Conservation (phyloP, 441 rosid species). For the Gossypium trilobum region DNA sequence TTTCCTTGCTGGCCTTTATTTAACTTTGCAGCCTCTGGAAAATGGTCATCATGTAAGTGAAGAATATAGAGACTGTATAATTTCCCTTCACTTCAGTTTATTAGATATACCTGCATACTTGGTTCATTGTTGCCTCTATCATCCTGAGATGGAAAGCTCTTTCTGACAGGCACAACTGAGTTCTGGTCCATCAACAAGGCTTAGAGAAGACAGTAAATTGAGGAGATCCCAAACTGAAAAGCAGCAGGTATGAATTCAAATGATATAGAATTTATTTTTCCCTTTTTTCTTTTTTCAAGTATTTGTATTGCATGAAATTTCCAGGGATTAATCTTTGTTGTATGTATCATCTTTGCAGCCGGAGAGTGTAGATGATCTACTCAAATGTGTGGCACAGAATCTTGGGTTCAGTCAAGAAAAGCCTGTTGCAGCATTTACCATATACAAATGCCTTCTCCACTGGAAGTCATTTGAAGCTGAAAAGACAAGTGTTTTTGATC, state of each 20-base stretch:
- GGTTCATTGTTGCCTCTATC: constrained; percentile 17
- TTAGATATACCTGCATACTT: constrained; percentile 13
- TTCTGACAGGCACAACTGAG: constrained; percentile 38
- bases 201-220: constrained; percentile 34
- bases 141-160: constrained; percentile 19
- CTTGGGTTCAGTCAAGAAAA: constrained; percentile 67
- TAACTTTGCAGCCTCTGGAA: constrained; percentile 51
- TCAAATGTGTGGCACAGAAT: constrained; percentile 48
- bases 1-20: constrained; percentile 11
- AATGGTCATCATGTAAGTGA: constrained; percentile 67
- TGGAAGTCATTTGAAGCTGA: constrained; percentile 90
- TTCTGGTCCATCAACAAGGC: constrained; percentile 32
- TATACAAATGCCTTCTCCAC: constrained; percentile 78
- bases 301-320: neutral
- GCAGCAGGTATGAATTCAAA: constrained; percentile 46
- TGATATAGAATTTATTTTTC: neutral
- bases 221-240: constrained; percentile 45
- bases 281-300: constrained; percentile 12
- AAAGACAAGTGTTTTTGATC: constrained; percentile 85
- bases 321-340: constrained; percentile 16
- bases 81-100: constrained; percentile 13
- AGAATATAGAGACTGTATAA: constrained; percentile 9
- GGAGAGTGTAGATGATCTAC: constrained; percentile 61
- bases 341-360: constrained; percentile 30
- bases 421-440: constrained; percentile 77